phyloP scores from a whole-genome alignment of 805 yeast species.

The Ogataea allantospora region DNA sequence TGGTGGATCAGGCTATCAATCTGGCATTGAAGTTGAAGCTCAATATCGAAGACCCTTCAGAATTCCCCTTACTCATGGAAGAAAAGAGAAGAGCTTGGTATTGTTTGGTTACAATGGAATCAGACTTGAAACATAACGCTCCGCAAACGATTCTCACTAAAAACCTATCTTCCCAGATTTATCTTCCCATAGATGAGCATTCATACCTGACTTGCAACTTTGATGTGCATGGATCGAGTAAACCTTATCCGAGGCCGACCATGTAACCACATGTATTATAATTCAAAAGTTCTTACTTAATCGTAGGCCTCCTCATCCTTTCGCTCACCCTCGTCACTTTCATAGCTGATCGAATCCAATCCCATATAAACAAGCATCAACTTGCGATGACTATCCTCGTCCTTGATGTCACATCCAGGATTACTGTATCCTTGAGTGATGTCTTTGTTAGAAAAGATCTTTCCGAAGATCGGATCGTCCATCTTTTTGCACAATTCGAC shows the following conservation, averaged over 20 bases:
- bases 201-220: slow-evolving; percentile 5
- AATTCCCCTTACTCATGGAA: slow-evolving; percentile 6
- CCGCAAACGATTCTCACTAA: not conserved
- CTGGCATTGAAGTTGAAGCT: slow-evolving; percentile 18
- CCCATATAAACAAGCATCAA: slow-evolving; percentile 38
- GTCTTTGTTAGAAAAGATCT: slow-evolving; percentile 31
- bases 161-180: slow-evolving; percentile 4
- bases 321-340: slow-evolving; percentile 27
- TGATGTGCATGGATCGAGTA: slow-evolving; percentile 6
- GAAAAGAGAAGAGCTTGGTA: slow-evolving; percentile 17
- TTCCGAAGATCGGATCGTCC: slow-evolving; percentile 26
- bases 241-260: slow-evolving; percentile 3
- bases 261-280: slow-evolving; percentile 4
- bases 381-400: slow-evolving; percentile 33
- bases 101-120: slow-evolving; percentile 13
- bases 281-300: not conserved
- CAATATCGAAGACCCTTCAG: slow-evolving; percentile 14
- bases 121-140: slow-evolving; percentile 8
- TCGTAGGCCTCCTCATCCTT: slow-evolving; percentile 2
- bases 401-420: slow-evolving; percentile 30
- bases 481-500: slow-evolving; percentile 33
- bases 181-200: slow-evolving; percentile 6
- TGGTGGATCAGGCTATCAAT: slow-evolving; percentile 12
- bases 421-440: slow-evolving; percentile 26
- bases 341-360: slow-evolving; percentile 35